These are phyloP conservation scores for Daldinia grandis DNA, from an alignment of 495 filamentous ascomycete genomes.

Conservation along the genomic window DNA sequence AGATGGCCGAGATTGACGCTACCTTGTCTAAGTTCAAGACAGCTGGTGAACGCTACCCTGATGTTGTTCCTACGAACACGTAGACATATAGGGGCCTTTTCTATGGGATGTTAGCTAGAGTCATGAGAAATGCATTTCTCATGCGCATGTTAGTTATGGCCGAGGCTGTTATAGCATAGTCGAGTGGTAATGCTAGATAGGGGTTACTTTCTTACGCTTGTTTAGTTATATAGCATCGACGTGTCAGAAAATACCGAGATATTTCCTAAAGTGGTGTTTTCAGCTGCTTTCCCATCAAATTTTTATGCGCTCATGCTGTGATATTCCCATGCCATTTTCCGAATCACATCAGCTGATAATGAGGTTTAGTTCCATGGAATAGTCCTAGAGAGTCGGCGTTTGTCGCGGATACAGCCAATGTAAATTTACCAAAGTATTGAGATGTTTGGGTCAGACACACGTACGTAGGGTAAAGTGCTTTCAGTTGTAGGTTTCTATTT, in stretches of 20 bases:
- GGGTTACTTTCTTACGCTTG: neutral
- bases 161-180: neutral
- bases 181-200: neutral
- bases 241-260: neutral
- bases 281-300: neutral
- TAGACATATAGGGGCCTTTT: neutral
- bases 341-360: neutral
- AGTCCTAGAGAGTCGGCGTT: neutral
- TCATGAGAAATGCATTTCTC: neutral
- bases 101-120: neutral
- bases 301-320: neutral
- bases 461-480: too few relatives aligned
- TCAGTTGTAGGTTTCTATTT: too few relatives aligned
- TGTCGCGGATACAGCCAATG: neutral
- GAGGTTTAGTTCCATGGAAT: neutral
- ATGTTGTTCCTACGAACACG: neutral
- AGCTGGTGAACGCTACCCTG: conserved; percentile 16
- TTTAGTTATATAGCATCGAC: neutral
- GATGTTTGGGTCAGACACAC: too few relatives aligned
- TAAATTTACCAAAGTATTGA: too few relatives aligned
- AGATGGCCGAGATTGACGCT: conserved; percentile 59
- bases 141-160: neutral
- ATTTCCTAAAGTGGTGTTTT: neutral
- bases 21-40: conserved; percentile 46
- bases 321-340: neutral